phyloP scores from a whole-genome alignment of 1,284 basidiomycete species.

The Heterobasidion irregulare region DNA sequence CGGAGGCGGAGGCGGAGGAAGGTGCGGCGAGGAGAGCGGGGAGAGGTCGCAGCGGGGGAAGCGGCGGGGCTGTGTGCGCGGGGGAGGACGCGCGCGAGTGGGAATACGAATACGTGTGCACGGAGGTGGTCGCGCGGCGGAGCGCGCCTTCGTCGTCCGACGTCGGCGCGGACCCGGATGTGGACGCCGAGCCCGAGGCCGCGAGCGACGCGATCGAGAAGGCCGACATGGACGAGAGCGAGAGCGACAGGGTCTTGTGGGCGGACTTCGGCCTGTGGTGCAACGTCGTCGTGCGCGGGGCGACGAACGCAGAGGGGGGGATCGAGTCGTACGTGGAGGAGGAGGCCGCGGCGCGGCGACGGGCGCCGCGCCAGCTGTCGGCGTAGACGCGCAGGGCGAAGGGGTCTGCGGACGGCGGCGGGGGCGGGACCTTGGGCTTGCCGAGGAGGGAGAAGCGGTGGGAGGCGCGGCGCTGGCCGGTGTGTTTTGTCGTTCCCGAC shows the following conservation, averaged over 20 bases:
- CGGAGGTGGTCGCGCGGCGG: constrained; percentile 28
- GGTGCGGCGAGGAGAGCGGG: constrained; percentile 8
- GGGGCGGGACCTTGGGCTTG: constrained; percentile 21
- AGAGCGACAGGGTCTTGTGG: no score
- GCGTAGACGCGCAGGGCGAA: constrained; percentile 43
- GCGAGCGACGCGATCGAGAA: neutral
- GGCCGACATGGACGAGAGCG: no score
- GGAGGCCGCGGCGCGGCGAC: constrained; percentile 29
- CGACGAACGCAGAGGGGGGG: no score
- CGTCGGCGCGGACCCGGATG: neutral
- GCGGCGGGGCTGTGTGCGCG: constrained; percentile 33
- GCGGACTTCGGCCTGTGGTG: no score
- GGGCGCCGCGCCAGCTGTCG: constrained; percentile 42
- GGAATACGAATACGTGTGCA: no score
- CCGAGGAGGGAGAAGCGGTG: neutral
- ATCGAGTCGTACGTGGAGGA: constrained; percentile 22
- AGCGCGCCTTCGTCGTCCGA: constrained; percentile 22
- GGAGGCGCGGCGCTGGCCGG: neutral
- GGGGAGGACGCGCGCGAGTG: no score
- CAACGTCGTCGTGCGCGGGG: no score
- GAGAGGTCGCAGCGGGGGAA: constrained; percentile 15
- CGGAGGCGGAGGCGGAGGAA: constrained; percentile 9
- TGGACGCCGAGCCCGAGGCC: neutral
- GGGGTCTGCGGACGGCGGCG: constrained; percentile 46
- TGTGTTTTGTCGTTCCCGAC: neutral